Evolutionary conservation across 208 protist genomes (phyloP).

Genomic region (Leishmania lainsoni): DNA sequence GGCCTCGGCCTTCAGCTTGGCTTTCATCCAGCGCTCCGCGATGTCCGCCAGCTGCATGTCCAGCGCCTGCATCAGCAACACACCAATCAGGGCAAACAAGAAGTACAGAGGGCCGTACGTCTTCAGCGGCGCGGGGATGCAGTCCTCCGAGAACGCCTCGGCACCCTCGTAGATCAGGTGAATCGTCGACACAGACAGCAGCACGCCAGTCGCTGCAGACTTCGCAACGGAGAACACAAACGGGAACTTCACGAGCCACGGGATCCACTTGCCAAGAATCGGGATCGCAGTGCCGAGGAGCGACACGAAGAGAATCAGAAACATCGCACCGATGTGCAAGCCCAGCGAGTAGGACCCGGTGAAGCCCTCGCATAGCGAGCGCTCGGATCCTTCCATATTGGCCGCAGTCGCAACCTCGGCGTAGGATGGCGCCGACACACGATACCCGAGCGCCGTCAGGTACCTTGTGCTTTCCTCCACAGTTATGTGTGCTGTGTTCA

Average conservation of each 20-base stretch:
- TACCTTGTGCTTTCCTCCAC: slow-evolving; percentile 10
- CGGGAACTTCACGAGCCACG: slow-evolving; percentile 37
- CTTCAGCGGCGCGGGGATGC: slow-evolving; percentile 33
- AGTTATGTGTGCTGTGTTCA: neutral
- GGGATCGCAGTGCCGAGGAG: slow-evolving; percentile 48
- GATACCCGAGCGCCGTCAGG: slow-evolving; percentile 15
- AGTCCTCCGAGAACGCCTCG: slow-evolving; percentile 41
- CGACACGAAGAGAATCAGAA: slow-evolving; percentile 53
- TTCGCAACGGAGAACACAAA: slow-evolving; percentile 59
- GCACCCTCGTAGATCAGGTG: slow-evolving; percentile 58
- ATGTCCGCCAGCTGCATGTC: slow-evolving; percentile 48
- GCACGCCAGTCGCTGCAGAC: slow-evolving; percentile 54
- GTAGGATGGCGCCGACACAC: neutral
- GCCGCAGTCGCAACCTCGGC: neutral
- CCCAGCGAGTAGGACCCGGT: slow-evolving; percentile 43
- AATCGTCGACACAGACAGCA: slow-evolving; percentile 59
- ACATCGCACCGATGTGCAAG: slow-evolving; percentile 46
- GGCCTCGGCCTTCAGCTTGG: neutral
- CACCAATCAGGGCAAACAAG: slow-evolving; percentile 57
- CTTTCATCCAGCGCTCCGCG: slow-evolving; percentile 41
- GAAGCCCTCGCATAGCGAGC: slow-evolving; percentile 40
- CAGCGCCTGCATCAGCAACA: slow-evolving; percentile 59
- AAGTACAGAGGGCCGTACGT: slow-evolving; percentile 51
- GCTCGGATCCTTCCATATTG: neutral
- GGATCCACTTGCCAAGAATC: slow-evolving; percentile 51